These are phyloP conservation scores for Chaetomium fimeti DNA, from an alignment of 495 filamentous ascomycete species.

Conservation along the genomic window DNA sequence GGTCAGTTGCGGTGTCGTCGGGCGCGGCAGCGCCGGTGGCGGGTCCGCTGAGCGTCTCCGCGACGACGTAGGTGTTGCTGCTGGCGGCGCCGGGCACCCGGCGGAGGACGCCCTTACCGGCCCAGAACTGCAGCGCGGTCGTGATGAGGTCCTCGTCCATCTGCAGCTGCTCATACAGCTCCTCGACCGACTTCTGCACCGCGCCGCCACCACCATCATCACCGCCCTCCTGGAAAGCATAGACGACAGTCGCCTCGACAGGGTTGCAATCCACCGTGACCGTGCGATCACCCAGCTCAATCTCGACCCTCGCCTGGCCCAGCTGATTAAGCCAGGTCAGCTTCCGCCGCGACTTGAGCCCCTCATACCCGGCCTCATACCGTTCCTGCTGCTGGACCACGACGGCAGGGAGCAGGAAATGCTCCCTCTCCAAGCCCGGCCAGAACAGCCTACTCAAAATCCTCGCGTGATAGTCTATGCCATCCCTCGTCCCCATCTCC, in stretches of 20 bases:
- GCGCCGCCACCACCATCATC: constrained; percentile 13
- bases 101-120: constrained; percentile 70
- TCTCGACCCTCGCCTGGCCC: constrained; percentile 74
- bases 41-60: constrained; percentile 41
- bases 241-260: constrained; percentile 87
- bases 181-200: constrained; percentile 54
- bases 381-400: constrained; percentile 62
- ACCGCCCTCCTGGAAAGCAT: constrained; percentile 65
- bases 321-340: constrained; percentile 83
- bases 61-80: constrained; percentile 38
- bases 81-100: constrained; percentile 44
- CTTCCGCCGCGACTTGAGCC: constrained; percentile 75
- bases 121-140: constrained; percentile 83
- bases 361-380: constrained; percentile 76
- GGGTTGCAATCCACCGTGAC: constrained; percentile 71
- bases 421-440: constrained; percentile 77
- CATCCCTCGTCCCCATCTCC: constrained; percentile 23
- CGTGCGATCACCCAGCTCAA: constrained; percentile 79
- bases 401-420: constrained; percentile 65
- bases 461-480: constrained; percentile 61
- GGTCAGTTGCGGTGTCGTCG: background rate
- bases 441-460: constrained; percentile 94
- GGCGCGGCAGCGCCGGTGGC: constrained; percentile 37
- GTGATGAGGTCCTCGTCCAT: constrained; percentile 77
- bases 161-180: constrained; percentile 62